phyloP scores from a whole-genome alignment of 2,329 filamentous ascomycete genomes.

The Scedosporium minutisporum region DNA sequence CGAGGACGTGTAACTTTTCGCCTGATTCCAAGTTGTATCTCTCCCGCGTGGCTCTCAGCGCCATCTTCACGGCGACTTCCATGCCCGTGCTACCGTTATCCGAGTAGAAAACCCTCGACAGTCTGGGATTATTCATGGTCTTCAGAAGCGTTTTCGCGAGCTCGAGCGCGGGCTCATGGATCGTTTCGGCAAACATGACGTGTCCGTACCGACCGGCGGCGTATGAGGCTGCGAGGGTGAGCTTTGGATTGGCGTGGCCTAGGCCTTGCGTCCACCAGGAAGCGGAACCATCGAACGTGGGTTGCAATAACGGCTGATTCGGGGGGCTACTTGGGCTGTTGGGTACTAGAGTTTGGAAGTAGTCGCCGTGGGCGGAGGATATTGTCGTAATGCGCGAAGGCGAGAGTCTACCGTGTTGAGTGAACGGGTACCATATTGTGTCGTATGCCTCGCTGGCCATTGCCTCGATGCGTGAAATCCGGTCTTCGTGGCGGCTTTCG shows the following conservation, averaged over 20 bases:
- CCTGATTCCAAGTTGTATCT: slow-evolving; percentile 56
- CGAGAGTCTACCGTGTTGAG: slow-evolving; percentile 60
- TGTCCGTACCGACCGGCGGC: slow-evolving; percentile 78
- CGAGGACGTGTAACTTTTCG: slow-evolving; percentile 56
- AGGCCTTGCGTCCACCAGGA: slow-evolving; percentile 91
- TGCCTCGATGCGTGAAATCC: slow-evolving; percentile 48
- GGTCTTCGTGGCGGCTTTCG: slow-evolving; percentile 39
- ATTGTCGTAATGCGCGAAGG: slow-evolving; percentile 60
- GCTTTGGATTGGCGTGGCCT: slow-evolving; percentile 63
- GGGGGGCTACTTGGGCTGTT: neutral
- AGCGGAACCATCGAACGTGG: slow-evolving; percentile 74
- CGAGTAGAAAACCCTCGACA: slow-evolving; percentile 68
- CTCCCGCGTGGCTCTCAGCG: slow-evolving; percentile 54
- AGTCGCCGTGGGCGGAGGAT: slow-evolving; percentile 71
- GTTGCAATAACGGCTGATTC: slow-evolving; percentile 34
- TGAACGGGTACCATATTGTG: slow-evolving; percentile 80
- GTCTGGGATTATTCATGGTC: slow-evolving; percentile 47
- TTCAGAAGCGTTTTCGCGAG: slow-evolving; percentile 57
- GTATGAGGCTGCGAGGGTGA: slow-evolving; percentile 68
- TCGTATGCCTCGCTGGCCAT: slow-evolving; percentile 53
- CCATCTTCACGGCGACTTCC: slow-evolving; percentile 83
- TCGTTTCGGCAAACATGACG: slow-evolving; percentile 74
- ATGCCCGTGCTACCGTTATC: slow-evolving; percentile 78
- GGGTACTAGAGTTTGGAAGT: slow-evolving; percentile 52
- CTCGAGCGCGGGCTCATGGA: slow-evolving; percentile 67